Evolutionary conservation across 345 rosid genomes (phyloP).

Genomic region (Murraya paniculata): DNA sequence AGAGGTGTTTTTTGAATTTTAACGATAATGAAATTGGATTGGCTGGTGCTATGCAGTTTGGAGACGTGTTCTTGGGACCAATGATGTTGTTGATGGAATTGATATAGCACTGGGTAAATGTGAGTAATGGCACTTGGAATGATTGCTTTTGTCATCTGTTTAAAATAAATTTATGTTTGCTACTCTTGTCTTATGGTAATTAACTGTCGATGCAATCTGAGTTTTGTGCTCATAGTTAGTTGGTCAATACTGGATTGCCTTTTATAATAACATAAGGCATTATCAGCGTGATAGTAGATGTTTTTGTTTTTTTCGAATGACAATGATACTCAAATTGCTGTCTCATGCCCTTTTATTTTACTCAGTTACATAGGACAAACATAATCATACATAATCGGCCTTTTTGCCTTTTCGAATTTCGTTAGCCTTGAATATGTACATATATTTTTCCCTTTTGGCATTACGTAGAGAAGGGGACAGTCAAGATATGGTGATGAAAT

Average conservation of each 20-base stretch:
- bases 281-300: background rate
- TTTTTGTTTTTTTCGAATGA: background rate
- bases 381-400: background rate
- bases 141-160: background rate
- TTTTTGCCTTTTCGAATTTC: background rate
- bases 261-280: background rate
- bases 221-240: background rate
- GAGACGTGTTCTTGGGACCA: slow-evolving; percentile 79
- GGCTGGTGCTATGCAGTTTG: slow-evolving; percentile 57
- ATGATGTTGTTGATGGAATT: slow-evolving; percentile 68
- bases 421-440: background rate
- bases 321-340: background rate
- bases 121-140: slow-evolving; percentile 39
- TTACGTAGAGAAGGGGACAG: background rate
- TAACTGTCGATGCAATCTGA: background rate
- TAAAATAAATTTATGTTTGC: background rate
- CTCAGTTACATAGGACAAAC: background rate
- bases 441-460: background rate
- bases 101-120: slow-evolving; percentile 88
- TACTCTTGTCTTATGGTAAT: background rate
- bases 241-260: background rate
- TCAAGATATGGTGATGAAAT: background rate
- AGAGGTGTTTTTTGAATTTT: background rate
- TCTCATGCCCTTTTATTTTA: background rate
- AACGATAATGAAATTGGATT: background rate